phyloP scores from a whole-genome alignment of 768 basidiomycete species.

The Hebeloma cylindrosporum region DNA sequence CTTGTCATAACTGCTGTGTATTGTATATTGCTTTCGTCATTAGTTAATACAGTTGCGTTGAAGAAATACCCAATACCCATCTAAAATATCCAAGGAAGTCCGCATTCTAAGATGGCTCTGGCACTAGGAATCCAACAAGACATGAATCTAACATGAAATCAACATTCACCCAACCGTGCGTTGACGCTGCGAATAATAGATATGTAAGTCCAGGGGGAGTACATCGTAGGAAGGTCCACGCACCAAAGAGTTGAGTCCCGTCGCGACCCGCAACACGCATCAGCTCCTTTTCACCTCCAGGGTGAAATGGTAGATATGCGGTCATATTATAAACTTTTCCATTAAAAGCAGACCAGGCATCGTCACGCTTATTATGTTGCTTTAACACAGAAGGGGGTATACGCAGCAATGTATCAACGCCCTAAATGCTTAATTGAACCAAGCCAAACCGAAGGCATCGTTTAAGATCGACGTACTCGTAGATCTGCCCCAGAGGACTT shows the following conservation, averaged over 20 bases:
- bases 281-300: slow-evolving; percentile 91
- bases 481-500: slow-evolving; percentile 82
- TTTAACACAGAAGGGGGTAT: slow-evolving; percentile 79
- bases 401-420: slow-evolving; percentile 64
- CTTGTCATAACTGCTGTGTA: too few species aligned
- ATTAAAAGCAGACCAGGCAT: slow-evolving; percentile 91
- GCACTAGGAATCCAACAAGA: slow-evolving; percentile 85
- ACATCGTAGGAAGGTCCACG: slow-evolving; percentile 24
- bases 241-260: slow-evolving; percentile 93
- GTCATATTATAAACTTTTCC: slow-evolving; percentile 98
- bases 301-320: slow-evolving; percentile 87
- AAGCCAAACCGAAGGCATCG: slow-evolving; percentile 3
- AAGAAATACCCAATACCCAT: too few species aligned
- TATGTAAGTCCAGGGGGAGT: neutral
- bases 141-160: slow-evolving; percentile 95
- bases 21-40: slow-evolving; percentile 1
- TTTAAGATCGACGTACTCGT: slow-evolving; percentile 48
- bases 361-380: slow-evolving; percentile 76
- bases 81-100: neutral
- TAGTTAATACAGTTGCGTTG: too few species aligned
- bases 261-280: slow-evolving; percentile 96
- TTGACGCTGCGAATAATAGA: slow-evolving; percentile 54
- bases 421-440: slow-evolving; percentile 52
- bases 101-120: slow-evolving; percentile 48
- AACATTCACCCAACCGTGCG: slow-evolving; percentile 96